Evolutionary conservation across 768 basidiomycete genomes (phyloP).

Genomic region (Lentinula raphanica): DNA sequence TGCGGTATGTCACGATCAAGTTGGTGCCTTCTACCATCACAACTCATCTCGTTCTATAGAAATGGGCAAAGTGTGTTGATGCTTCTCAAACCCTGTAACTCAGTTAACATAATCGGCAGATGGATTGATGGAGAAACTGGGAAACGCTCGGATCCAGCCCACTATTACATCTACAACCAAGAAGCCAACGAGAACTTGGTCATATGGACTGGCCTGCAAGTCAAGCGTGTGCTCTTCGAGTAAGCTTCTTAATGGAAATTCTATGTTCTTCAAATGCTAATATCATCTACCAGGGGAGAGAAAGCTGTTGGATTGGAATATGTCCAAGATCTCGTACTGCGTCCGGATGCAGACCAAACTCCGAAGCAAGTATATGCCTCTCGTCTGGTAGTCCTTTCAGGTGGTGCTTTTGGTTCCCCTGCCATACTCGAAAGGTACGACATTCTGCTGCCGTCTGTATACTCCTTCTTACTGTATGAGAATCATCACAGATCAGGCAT

Average conservation of each 20-base stretch:
- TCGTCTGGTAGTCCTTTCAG: constrained; percentile 24
- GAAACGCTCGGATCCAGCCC: constrained; percentile 33
- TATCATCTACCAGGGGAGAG: constrained; percentile 7
- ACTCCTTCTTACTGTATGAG: background rate
- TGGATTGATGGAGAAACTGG: constrained; percentile 35
- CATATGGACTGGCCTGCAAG: constrained; percentile 17
- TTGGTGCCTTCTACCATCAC: background rate
- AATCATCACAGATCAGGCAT: constrained; percentile 37
- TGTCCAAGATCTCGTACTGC: constrained; percentile 17
- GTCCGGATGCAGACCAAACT: constrained; percentile 18
- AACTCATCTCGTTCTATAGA: too few species aligned
- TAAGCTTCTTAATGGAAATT: constrained; percentile 6
- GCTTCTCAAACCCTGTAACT: too few species aligned
- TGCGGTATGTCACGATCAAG: constrained; percentile 25
- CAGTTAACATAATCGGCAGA: too few species aligned
- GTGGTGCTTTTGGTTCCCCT: constrained; percentile 28
- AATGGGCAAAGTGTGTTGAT: background rate
- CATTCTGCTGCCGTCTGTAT: background rate
- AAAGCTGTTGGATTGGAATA: constrained; percentile 26
- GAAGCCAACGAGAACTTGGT: constrained; percentile 20
- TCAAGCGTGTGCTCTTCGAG: constrained; percentile 26
- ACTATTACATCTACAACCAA: constrained; percentile 26
- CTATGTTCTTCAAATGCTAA: background rate
- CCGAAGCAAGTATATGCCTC: constrained; percentile 17
- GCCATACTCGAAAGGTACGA: constrained; percentile 25